phyloP scores from a whole-genome alignment of 306 rosid species.

The Lathyrus oleraceus region DNA sequence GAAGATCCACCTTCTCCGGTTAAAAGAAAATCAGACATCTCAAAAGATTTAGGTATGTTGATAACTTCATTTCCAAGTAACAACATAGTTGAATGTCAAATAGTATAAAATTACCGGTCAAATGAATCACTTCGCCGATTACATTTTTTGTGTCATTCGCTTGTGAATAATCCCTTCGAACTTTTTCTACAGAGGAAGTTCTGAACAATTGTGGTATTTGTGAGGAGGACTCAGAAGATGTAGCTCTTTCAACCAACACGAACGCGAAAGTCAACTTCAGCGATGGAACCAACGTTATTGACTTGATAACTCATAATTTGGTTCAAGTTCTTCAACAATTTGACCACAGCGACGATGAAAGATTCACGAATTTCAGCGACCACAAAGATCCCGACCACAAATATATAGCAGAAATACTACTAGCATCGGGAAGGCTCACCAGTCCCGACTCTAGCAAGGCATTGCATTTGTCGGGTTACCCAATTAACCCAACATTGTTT shows the following conservation, averaged over 20 bases:
- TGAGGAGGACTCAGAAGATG: conserved; percentile 44
- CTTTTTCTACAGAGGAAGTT: conserved; percentile 57
- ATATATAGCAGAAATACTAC: conserved; percentile 74
- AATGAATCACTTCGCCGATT: background rate
- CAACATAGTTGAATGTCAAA: background rate
- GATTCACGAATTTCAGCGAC: conserved; percentile 37
- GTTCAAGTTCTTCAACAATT: conserved; percentile 45
- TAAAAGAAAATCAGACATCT: conserved; percentile 67
- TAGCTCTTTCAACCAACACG: conserved; percentile 38
- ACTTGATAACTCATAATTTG: conserved; percentile 45
- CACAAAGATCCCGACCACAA: conserved; percentile 60
- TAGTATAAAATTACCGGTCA: conserved; percentile 11
- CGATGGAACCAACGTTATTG: conserved; percentile 40
- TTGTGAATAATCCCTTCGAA: conserved; percentile 38
- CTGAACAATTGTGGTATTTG: conserved; percentile 40
- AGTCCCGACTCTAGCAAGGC: conserved; percentile 45
- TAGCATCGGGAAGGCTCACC: conserved; percentile 60
- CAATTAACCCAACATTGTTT: conserved; percentile 60
- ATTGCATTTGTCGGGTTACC: conserved; percentile 46
- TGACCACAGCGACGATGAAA: conserved; percentile 42
- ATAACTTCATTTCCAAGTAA: conserved; percentile 26
- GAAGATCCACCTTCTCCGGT: conserved; percentile 98
- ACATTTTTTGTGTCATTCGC: conserved; percentile 4
- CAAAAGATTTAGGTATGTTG: conserved; percentile 56
- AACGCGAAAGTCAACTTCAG: conserved; percentile 41